A percentile compares a stretch with the other conserved stretches of the same genome.
Conservation (phyloP, 2,329 filamentous ascomycete species). For the Talaromyces sp. region DNA sequence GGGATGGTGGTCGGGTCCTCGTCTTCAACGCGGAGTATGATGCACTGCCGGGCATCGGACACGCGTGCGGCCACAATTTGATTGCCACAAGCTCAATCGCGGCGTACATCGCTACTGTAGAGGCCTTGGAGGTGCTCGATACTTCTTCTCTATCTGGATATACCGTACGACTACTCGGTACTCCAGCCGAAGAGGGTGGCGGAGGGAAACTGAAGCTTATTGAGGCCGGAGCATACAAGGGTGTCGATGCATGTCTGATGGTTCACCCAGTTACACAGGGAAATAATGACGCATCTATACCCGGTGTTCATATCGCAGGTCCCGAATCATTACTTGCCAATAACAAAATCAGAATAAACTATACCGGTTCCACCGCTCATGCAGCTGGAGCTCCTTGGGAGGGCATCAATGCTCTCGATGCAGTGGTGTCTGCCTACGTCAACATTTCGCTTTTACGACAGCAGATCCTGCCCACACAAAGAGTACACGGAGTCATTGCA, state of each 20-base stretch:
- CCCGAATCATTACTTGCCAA: slow-evolving; percentile 14
- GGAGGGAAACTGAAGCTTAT: slow-evolving; percentile 33
- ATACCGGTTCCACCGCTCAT: slow-evolving; percentile 51
- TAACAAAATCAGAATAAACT: slow-evolving; percentile 26
- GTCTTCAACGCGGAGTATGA: slow-evolving; percentile 24
- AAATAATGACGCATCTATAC: slow-evolving; percentile 13
- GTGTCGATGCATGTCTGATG: slow-evolving; percentile 31
- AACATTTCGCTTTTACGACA: slow-evolving; percentile 51
- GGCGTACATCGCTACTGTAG: slow-evolving; percentile 15
- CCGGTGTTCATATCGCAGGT: slow-evolving; percentile 4
- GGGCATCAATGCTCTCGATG: slow-evolving; percentile 57
- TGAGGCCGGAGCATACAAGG: slow-evolving; percentile 34
- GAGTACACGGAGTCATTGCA: slow-evolving; percentile 52
- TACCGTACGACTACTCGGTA: slow-evolving; percentile 25
- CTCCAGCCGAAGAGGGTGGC: slow-evolving; percentile 25
- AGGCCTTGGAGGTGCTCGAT: slow-evolving; percentile 7
- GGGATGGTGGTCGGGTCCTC: slow-evolving; percentile 15
- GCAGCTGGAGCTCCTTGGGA: slow-evolving; percentile 55
- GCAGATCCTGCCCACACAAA: slow-evolving; percentile 50
- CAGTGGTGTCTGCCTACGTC: slow-evolving; percentile 46
- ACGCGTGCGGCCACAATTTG: slow-evolving; percentile 22
- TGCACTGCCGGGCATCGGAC: slow-evolving; percentile 20
- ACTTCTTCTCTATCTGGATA: slow-evolving; percentile 19
- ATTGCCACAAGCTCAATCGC: slow-evolving; percentile 17
- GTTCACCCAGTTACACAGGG: slow-evolving; percentile 27